Evolutionary conservation across 352 stramenopile genomes (phyloP), one percentile per base, ranked within the genome.

Genomic region (Vaucheria bursata): DNA sequence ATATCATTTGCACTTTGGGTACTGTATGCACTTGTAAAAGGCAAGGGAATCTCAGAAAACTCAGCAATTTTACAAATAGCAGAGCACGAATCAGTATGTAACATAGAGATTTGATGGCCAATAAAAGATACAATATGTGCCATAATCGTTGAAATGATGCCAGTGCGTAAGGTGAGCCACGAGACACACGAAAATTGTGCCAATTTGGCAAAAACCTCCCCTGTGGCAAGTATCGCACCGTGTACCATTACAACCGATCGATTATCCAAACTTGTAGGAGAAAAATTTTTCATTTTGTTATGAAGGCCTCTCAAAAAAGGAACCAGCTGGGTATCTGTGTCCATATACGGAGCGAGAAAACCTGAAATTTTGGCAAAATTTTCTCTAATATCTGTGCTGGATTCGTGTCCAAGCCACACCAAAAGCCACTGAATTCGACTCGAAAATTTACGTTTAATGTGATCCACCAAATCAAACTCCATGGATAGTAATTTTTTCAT

Each of bases 381-480:
- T 37, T 82, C 77, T 49, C 77, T 78, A 4, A 82, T 73, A 39
- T 80, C 77, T 31, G 77, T 78, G 6, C 71, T 80, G 18, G 35
- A 59, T 34, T 82, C 77, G 53, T 82, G 70, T 32, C 52, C 77
- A 35, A 82, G 71, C 77, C 77, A 82, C 29, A 80, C 71, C 59
- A 74, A 72, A 35, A 82, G 71, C 77, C 77, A 82, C 3, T 72
- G 72, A 1, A 49, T 72, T 35, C 77, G 66, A 64, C 36, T 53
- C 31, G 76, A 70, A 18, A 81, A 45, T 38, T 34, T 78, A 31
- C 38, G 53, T 1, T 59, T 59, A 12, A 81, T 35, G 18, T 35
- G 53, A 40, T 73, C 64, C 32, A 45, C 73, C 49, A 6, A 68
- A 6, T 40, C 8, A 25, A 25, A 34, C 18, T 8, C 12, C 65